Conservation (phyloP, 352 stramenopile species). For the Plasmopara muralis region DNA sequence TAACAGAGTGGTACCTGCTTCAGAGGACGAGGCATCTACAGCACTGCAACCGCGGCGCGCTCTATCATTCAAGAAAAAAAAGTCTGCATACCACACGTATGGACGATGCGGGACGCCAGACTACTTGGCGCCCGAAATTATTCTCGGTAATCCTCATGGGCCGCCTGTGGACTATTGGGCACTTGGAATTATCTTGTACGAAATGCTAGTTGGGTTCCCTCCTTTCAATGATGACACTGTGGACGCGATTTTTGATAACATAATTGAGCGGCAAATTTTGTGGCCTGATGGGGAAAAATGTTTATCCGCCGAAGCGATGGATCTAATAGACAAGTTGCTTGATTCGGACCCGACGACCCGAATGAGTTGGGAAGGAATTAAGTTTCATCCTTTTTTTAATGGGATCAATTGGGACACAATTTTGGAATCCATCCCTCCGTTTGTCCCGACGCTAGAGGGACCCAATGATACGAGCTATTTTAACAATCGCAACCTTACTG, state of each 20-base stretch:
- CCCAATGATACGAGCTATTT: slow-evolving; percentile 88
- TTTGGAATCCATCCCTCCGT: slow-evolving; percentile 69
- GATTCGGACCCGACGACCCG: slow-evolving; percentile 60
- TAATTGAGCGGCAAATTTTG: slow-evolving; percentile 74
- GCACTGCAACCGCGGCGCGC: slow-evolving; percentile 8
- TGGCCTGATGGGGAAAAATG: slow-evolving; percentile 87
- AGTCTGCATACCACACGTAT: slow-evolving; percentile 51
- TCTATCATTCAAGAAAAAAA: slow-evolving; percentile 33
- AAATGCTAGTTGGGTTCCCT: slow-evolving; percentile 85
- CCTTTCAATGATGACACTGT: slow-evolving; percentile 88
- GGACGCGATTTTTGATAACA: slow-evolving; percentile 84
- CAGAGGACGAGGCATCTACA: slow-evolving; percentile 1
- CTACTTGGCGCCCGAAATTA: slow-evolving; percentile 87
- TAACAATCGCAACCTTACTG: slow-evolving; percentile 83
- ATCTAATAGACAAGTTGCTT: slow-evolving; percentile 78
- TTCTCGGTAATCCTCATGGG: slow-evolving; percentile 59
- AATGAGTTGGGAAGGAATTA: slow-evolving; percentile 61
- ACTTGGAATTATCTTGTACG: slow-evolving; percentile 87
- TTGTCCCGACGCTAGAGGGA: slow-evolving; percentile 81
- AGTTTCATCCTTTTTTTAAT: slow-evolving; percentile 61
- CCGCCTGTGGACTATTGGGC: slow-evolving; percentile 86
- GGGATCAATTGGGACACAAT: slow-evolving; percentile 81
- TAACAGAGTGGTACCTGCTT: slow-evolving; percentile 2
- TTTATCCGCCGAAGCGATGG: slow-evolving; percentile 69
- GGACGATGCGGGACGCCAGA: slow-evolving; percentile 81